Evolutionary conservation across 768 basidiomycete species (phyloP).

Genomic region (Naganishia antarctica): DNA sequence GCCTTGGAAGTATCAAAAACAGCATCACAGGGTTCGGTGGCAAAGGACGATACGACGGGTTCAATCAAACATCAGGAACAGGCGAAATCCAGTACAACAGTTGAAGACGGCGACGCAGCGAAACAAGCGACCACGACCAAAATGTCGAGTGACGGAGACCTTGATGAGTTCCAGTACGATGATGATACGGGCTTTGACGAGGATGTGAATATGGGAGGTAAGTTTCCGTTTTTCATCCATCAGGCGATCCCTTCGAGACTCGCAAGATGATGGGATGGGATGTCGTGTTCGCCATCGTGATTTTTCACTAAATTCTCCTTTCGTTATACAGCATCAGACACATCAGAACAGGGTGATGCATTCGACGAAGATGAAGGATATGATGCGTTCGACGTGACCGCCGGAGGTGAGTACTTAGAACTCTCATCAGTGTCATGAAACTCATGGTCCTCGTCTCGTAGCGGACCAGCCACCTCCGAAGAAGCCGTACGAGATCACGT

Average conservation of each 20-base stretch:
- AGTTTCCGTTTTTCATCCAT: not conserved
- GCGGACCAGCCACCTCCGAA: conserved; percentile 36
- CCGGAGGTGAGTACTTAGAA: conserved; percentile 35
- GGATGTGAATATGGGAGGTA: conserved; percentile 18
- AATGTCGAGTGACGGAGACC: conserved; percentile 26
- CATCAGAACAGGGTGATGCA: conserved; percentile 18
- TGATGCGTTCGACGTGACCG: conserved; percentile 41
- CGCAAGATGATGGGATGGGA: too few relatives aligned
- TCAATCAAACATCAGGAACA: too few relatives aligned
- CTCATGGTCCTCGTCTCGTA: not conserved
- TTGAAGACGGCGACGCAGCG: not conserved
- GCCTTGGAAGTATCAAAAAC: too few relatives aligned
- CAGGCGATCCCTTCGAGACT: too few relatives aligned
- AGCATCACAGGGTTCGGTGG: too few relatives aligned
- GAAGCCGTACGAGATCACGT: conserved; percentile 72
- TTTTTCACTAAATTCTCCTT: too few relatives aligned
- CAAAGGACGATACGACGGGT: too few relatives aligned
- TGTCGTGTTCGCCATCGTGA: too few relatives aligned
- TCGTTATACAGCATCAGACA: conserved; percentile 22
- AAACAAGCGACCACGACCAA: not conserved
- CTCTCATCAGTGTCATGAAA: conserved; percentile 14
- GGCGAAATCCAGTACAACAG: not conserved
- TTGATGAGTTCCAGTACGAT: conserved; percentile 21
- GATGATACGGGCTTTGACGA: conserved; percentile 25
- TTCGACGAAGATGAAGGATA: conserved; percentile 36